Base-by-base conservation (phyloP, 2,329 filamentous ascomycete species). In the Colletotrichum liriopes region DNA sequence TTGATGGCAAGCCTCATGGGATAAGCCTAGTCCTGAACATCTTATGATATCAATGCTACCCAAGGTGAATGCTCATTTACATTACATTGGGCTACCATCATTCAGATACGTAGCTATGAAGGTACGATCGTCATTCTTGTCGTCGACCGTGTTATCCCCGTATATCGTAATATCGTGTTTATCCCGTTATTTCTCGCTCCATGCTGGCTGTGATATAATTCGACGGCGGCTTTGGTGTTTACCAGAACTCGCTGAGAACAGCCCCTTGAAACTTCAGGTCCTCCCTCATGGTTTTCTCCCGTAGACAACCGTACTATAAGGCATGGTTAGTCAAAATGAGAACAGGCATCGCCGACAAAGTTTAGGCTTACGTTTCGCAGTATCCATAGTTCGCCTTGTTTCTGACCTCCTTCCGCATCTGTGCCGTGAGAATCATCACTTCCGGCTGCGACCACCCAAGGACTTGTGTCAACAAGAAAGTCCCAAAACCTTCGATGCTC, bases 401-500 rank as follows among this genome's bases (percentile, higher is more conserved):
- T 54, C 63, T 67, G 5, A 63, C 37, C 37, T 71, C 71, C 16
- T 49, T 59, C 18, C 78, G 74, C 75, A 78, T 80, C 39, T 77
- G 73, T 20, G 74, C 70, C 2, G 78, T 69, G 11, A 80, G 77
- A 0, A 75, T 55, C 60, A 77, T 75, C 3, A 78, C 74, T 29
- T 77, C 72, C 1, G 65, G 66, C 29, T 76, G 74, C 20, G 76
- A 74, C 78, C 77, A 79, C 20, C 75, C 74, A 74, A 80, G 74
- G 11, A 81, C 70, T 52, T 78, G 75, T 16, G 72, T 77, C 18
- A 80, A 68, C 68, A 80, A 60, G 43, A 76, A 79, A 26, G 77
- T 67, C 3, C 75, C 78, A 43, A 79, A 77, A 0, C 78, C 78
- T 58, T 79, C 78, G 8, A 79, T 55, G 47, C 78, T 78, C 49